Conservation (phyloP, 2,329 filamentous ascomycete species). For the Venturia pyrina region DNA sequence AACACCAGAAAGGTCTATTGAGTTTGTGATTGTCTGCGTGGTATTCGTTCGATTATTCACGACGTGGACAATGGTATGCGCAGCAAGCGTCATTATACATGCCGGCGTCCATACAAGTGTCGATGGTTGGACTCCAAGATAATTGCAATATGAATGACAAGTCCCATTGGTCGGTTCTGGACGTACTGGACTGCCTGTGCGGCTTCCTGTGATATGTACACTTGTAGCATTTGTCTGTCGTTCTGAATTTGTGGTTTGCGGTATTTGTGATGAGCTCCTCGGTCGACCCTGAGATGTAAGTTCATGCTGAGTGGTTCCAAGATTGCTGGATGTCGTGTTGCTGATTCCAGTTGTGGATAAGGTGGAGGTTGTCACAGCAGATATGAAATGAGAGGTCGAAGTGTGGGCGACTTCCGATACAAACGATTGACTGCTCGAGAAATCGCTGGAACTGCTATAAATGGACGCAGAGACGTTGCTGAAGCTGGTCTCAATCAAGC, state of each 20-base stretch:
- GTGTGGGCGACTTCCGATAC: neutral
- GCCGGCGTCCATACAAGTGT: neutral
- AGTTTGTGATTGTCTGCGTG: neutral
- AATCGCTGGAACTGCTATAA: neutral
- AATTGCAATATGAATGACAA: neutral
- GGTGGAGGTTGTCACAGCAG: neutral
- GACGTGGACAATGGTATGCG: neutral
- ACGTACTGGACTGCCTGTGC: neutral
- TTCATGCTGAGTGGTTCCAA: neutral
- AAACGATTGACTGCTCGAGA: neutral
- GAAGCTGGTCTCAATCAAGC: neutral
- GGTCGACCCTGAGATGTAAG: neutral
- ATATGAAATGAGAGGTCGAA: neutral
- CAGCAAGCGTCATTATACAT: slow-evolving; percentile 1
- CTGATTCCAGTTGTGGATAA: neutral
- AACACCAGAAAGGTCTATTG: neutral
- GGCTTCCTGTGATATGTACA: neutral
- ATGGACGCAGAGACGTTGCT: neutral
- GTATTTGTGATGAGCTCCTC: neutral
- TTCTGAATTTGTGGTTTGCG: neutral
- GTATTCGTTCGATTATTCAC: slow-evolving; percentile 6
- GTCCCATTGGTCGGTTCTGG: neutral
- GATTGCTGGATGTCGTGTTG: neutral
- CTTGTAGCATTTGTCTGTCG: neutral
- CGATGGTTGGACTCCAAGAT: neutral